phyloP scores from a whole-genome alignment of 805 yeast genomes.

The Huiozyma sinensis region DNA sequence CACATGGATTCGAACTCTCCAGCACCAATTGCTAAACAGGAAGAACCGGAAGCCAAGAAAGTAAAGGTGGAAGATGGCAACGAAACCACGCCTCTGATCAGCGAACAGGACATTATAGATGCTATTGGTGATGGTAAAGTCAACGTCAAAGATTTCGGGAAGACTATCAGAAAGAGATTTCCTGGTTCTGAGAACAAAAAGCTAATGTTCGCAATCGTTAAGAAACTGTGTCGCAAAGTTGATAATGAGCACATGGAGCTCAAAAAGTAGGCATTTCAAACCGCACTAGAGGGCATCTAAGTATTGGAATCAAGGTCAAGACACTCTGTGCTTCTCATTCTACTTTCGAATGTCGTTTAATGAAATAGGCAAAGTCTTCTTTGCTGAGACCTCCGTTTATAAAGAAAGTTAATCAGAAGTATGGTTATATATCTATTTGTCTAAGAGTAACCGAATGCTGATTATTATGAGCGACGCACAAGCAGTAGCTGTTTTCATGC shows the following conservation, averaged over 20 bases:
- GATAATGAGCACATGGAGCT: slow-evolving; percentile 25
- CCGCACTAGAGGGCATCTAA: no score
- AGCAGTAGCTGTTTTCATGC: slow-evolving; percentile 9
- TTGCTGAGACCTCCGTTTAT: no score
- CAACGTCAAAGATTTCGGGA: slow-evolving; percentile 48
- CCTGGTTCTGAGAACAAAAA: slow-evolving; percentile 25
- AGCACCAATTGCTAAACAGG: slow-evolving; percentile 2
- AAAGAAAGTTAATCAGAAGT: no score
- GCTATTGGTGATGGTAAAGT: slow-evolving; percentile 36
- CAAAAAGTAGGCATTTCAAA: slow-evolving; percentile 8
- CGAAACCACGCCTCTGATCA: slow-evolving; percentile 32
- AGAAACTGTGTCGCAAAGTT: slow-evolving; percentile 23
- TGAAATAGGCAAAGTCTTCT: no score
- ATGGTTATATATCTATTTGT: no score
- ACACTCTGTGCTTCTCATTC: no score
- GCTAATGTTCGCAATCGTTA: slow-evolving; percentile 23
- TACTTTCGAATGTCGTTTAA: no score
- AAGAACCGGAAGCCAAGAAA: slow-evolving; percentile 26
- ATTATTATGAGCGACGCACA: background rate
- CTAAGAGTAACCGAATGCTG: no score
- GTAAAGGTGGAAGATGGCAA: slow-evolving; percentile 28
- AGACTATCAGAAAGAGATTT: slow-evolving; percentile 45
- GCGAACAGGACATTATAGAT: slow-evolving; percentile 60
- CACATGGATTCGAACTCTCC: background rate
- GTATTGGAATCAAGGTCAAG: no score